Evolutionary conservation across 345 rosid genomes (phyloP), one percentile per base, ranked within the genome.

Genomic region (Anastatica hierochuntica): DNA sequence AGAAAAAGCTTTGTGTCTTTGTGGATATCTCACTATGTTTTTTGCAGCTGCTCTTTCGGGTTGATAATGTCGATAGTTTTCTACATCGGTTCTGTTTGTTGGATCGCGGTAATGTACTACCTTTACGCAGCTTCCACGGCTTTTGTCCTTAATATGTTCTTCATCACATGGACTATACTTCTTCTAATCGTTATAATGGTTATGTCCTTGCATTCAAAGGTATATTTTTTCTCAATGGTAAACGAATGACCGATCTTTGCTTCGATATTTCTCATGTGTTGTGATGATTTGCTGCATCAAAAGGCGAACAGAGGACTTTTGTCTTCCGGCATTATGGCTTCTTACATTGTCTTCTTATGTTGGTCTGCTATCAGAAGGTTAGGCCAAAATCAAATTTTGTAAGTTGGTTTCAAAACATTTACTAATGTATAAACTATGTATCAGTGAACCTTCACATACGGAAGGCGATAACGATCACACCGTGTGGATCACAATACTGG

Each of bases 351-450:
- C 45, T 90, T 86, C 73, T 73, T 90, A 46, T 90, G 94, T 63
- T 90, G 97, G 97, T 86, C 87, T 66, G 97, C 95, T 3, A 65
- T 90, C 66, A 82, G 97, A 78, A 90, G 97, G 97, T 85, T 56
- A 60, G 15, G 10, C 12, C 17, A 56, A 49, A 35, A n/a, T 19
- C 21, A 54, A n/a, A 13, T 33, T 55, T 10, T 38, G 33, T 12
- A 34, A 38, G n/a, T 40, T 48, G 16, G 33, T 50, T 49, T 21
- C 8, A 38, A 14, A 42, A 14, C 48, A 48, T 24, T n/a, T 42
- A 15, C 58, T 58, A 6, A 49, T 10, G 8, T 51, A 45, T 30
- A 55, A 2, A 68, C 35, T 20, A 10, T 64, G 66, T 68, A 19
- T 18, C 84, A 90, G 97, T 33, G 97, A 86, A 72, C 97, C 95